Conservation (phyloP, 768 basidiomycete species). For the Macrolepiota fuliginosa region DNA sequence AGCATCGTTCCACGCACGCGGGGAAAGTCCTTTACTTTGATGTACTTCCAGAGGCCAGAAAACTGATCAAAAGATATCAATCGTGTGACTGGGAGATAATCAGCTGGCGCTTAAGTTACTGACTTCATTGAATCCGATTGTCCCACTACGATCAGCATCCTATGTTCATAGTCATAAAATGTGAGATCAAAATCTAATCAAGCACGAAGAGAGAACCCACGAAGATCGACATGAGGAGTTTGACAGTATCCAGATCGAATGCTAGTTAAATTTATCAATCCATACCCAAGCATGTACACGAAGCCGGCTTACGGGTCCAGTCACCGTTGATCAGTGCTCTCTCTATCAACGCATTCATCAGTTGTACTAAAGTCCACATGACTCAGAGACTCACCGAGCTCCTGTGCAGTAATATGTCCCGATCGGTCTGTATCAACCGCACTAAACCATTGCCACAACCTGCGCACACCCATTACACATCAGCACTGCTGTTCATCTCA, state of each 20-base stretch:
- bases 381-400: slow-evolving; percentile 63
- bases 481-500: neutral
- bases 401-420: slow-evolving; percentile 58
- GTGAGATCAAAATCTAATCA: neutral
- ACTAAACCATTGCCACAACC: slow-evolving; percentile 73
- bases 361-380: neutral
- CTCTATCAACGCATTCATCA: slow-evolving; percentile 29
- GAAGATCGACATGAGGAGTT: slow-evolving; percentile 80
- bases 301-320: slow-evolving; percentile 63
- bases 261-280: slow-evolving; percentile 34
- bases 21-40: slow-evolving; percentile 44
- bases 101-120: slow-evolving; percentile 12
- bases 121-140: slow-evolving; percentile 79
- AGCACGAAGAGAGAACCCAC: slow-evolving; percentile 34
- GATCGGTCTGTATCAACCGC: slow-evolving; percentile 71
- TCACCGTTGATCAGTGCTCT: slow-evolving; percentile 57
- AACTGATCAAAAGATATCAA: slow-evolving; percentile 44
- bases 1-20: neutral
- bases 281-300: neutral
- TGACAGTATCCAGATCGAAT: slow-evolving; percentile 85
- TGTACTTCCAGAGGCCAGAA: slow-evolving; percentile 77
- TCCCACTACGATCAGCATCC: slow-evolving; percentile 75
- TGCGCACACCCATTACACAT: slow-evolving; percentile 21
- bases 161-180: slow-evolving; percentile 12
- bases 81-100: slow-evolving; percentile 8